phyloP scores from a whole-genome alignment of 176 grass and related monocot genomes.

The Thinopyrum elongatum region DNA sequence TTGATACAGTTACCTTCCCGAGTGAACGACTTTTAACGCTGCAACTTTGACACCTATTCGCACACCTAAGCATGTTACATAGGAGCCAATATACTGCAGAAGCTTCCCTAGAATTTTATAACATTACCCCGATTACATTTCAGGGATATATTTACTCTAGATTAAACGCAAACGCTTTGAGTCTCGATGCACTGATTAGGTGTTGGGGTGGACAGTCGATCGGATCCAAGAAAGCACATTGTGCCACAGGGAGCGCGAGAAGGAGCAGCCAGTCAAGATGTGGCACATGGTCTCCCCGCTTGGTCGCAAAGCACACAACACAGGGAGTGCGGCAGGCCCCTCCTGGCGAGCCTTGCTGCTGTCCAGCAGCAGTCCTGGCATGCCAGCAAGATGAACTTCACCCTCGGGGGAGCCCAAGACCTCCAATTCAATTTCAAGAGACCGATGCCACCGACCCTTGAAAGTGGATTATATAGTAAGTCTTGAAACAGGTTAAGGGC shows the following conservation, averaged over 20 bases:
- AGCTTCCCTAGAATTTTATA: background rate
- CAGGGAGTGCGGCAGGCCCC: background rate
- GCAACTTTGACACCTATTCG: too few species aligned
- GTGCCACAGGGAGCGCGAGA: background rate
- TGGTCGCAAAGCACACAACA: background rate
- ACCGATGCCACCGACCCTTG: background rate
- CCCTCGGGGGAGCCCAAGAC: background rate
- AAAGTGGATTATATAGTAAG: background rate
- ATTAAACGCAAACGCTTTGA: too few species aligned
- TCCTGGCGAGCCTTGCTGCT: background rate
- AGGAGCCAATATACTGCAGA: too few species aligned
- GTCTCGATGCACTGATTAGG: too few species aligned
- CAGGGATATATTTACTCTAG: background rate
- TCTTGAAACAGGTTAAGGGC: background rate
- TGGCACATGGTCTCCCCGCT: background rate
- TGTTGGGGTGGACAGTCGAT: background rate
- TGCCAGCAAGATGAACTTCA: slow-evolving; percentile 3
- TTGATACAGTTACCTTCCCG: too few species aligned
- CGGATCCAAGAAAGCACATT: background rate
- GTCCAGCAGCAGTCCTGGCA: background rate
- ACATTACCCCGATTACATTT: background rate
- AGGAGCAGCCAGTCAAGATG: background rate
- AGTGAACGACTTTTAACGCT: too few species aligned
- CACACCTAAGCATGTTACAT: too few species aligned
- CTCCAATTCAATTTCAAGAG: background rate